Percentiles rank a stretch among this genome's conserved stretches.
Conservation (phyloP, 495 filamentous ascomycete species). For the Trichoderma parareesei region DNA sequence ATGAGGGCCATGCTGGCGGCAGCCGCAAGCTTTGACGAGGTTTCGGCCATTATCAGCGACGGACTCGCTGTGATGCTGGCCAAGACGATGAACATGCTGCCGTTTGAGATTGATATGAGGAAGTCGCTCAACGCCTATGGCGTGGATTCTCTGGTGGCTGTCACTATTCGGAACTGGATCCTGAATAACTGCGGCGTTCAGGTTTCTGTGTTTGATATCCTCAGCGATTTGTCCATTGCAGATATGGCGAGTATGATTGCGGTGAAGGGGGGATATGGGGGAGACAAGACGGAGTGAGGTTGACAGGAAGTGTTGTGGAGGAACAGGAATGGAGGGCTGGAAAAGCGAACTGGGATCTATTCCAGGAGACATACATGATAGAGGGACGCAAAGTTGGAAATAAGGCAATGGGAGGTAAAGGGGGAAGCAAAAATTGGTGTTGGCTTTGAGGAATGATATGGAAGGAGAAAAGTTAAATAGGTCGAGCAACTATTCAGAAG, state of each 20-base stretch:
- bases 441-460: background rate
- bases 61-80: constrained; percentile 20
- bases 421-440: too few relatives aligned
- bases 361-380: too few relatives aligned
- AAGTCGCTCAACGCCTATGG: constrained; percentile 20
- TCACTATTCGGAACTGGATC: constrained; percentile 12
- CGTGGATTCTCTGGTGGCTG: constrained; percentile 24
- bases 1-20: background rate
- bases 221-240: background rate
- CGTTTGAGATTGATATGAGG: constrained; percentile 16
- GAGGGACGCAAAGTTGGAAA: too few relatives aligned
- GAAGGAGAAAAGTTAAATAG: background rate
- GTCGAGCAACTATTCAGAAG: too few relatives aligned
- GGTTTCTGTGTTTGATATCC: constrained; percentile 12
- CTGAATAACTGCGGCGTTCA: background rate
- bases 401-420: too few relatives aligned
- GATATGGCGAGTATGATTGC: constrained; percentile 11
- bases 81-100: constrained; percentile 21
- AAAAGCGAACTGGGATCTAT: too few relatives aligned
- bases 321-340: too few relatives aligned
- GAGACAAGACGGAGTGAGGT: background rate
- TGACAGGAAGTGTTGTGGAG: background rate
- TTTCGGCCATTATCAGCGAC: constrained; percentile 13
- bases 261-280: background rate
- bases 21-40: background rate